Evolutionary conservation across 202 grass and related monocot genomes (phyloP).

Genomic region (Brachypodium distachyon): DNA sequence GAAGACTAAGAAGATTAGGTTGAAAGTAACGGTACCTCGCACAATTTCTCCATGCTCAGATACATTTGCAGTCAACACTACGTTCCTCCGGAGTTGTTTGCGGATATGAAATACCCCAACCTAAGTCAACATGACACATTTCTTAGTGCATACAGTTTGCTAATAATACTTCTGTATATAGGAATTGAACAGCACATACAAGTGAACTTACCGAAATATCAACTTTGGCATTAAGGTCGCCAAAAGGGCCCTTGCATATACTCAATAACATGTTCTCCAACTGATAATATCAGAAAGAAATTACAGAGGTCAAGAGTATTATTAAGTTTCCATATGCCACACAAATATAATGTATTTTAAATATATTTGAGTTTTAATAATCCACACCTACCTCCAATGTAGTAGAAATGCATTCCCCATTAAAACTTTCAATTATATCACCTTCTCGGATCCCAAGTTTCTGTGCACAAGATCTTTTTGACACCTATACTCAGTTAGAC

Average conservation of each 20-base stretch:
- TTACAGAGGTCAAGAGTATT: background rate
- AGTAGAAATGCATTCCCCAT: background rate
- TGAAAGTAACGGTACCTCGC: background rate
- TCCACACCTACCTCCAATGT: background rate
- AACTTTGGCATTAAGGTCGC: background rate
- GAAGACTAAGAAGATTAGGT: too few species aligned
- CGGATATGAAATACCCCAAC: background rate
- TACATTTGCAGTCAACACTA: background rate
- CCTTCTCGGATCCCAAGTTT: background rate
- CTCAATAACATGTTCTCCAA: background rate
- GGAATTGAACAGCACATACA: background rate
- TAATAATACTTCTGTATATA: background rate
- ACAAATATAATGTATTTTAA: background rate
- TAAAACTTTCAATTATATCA: background rate
- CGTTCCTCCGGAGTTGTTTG: background rate
- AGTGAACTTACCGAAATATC: background rate
- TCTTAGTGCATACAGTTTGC: too few species aligned
- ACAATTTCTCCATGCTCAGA: background rate
- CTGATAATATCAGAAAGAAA: background rate
- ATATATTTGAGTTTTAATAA: background rate
- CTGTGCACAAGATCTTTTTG: background rate
- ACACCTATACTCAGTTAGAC: background rate
- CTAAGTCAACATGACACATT: background rate
- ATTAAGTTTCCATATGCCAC: background rate
- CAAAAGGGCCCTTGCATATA: background rate